These are phyloP conservation scores for Candida golubevii DNA, from an alignment of 805 yeast species.

Conservation along the genomic window DNA sequence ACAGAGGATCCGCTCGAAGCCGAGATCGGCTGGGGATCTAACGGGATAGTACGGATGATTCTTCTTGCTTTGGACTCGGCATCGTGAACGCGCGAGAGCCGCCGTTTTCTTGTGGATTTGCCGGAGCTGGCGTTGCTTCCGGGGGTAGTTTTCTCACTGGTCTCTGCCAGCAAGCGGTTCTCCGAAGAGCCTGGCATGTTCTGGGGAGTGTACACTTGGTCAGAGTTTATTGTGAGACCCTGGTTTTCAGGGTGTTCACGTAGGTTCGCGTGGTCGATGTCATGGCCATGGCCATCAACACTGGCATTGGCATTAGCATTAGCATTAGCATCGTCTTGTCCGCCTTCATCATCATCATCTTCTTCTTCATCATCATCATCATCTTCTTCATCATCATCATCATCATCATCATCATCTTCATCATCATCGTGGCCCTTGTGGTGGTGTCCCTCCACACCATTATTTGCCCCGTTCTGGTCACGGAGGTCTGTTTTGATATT, in stretches of 20 bases:
- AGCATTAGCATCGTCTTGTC: background rate
- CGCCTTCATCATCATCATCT: background rate
- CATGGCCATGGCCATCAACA: background rate
- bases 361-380: background rate
- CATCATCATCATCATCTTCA: background rate
- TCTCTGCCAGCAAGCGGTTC: constrained; percentile 12
- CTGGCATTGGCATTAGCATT: constrained; percentile 23
- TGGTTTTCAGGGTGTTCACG: no score
- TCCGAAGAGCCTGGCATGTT: background rate
- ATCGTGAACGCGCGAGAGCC: constrained; percentile 51
- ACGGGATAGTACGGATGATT: constrained; percentile 72
- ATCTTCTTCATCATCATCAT: constrained; percentile 22
- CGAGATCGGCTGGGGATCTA: constrained; percentile 77
- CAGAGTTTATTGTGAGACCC: no score
- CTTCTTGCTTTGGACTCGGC: constrained; percentile 72
- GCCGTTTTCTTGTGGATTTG: constrained; percentile 38
- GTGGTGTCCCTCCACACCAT: constrained; percentile 21
- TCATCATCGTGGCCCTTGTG: constrained; percentile 18
- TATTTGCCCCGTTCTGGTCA: constrained; percentile 18
- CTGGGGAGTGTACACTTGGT: no score
- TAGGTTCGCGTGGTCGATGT: background rate
- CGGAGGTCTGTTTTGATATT: constrained; percentile 33
- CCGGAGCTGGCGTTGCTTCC: constrained; percentile 34
- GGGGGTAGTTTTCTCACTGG: constrained; percentile 35
- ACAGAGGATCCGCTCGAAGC: constrained; percentile 34